Evolutionary conservation across 179 eudicot species (phyloP), one percentile per base, ranked within the genome.

Genomic region (Monotropa hypopitys): DNA sequence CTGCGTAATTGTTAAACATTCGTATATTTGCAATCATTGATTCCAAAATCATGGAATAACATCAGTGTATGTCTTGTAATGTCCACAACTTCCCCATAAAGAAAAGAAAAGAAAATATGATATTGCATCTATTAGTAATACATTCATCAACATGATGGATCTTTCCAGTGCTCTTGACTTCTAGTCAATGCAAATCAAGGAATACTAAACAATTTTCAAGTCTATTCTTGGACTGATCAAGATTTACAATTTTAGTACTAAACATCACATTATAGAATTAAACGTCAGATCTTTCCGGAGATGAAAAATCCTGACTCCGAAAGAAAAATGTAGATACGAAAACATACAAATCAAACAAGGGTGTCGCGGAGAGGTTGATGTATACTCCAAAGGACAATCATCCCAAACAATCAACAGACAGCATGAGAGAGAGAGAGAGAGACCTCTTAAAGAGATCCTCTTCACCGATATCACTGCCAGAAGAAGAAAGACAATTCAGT

Each of bases 381-480:
- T 26, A 16, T 26, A 59, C 33, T 26, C 3, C 5, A 10, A 32
- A 65, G 45, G 26, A 35, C 74, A 23, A 43, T 70, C 54, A 28
- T 16, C 32, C 30, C 35, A 45, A 70, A 6, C 28, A 45, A 45
- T 70, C 20, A 70, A 35, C 49, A 68, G 30, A 9, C 16, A 38
- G 9, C 40, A 20, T 68, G 72, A 38, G 35, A 28, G 66, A 61
- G 66, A 7, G 73, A 75, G 11, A 59, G 71, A 50, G 47, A 69
- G 87, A 94, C 99, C 94, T 88, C 75, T 83, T 84, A 81, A 83
- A 91, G 62, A 90, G 86, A 82, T 89, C 97, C 81, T 88, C 90
- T 83, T 91, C 93, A 75, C 77, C 72, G 80, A 57, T 84, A 74
- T 88, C 87, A 77, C 63, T 85, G 45, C 20, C 26, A 20, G 88